Evolutionary conservation across 257 asterid species (phyloP), one percentile per base, ranked within the genome.

Genomic region (Rauvolfia tetraphylla): DNA sequence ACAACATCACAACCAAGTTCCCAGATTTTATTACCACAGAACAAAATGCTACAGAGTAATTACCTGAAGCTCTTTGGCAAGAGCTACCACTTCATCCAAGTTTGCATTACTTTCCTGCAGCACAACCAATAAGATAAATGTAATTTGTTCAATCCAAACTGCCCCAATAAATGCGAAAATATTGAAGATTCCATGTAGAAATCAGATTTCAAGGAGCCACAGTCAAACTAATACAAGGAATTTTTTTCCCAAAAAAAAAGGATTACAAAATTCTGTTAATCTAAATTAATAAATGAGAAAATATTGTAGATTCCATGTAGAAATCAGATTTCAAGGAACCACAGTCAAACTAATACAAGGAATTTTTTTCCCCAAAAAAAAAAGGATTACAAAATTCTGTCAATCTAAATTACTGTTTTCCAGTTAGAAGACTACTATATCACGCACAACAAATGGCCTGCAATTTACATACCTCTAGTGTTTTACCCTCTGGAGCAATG

Each of bases 51-150:
- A 5, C 31, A 9, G 49, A 67, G 3, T 38, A 33, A 59, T 85
- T 82, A 95, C 99, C 99, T 95, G 98, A 83, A 95, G 99, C 78
- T 89, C 92, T 80, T 91, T 95, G 65, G 98, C 99, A 68, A 95
- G 97, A 74, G 93, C 97, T 18, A 95, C 95, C 80, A 95, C 89
- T 87, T 88, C 98, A 80, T 95, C 99, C 93, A 95, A 86, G 81
- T 95, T 91, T 25, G 98, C 95, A 82, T 95, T 95, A 63, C 90
- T 76, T 88, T 93, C 99, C 99, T 95, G 79, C 63, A 75, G 68
- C 44, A 65, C 22, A 69, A 67, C 42, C 38, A 72, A 72, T 11
- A 8, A 53, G n/a, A 9, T 15, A 7, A n/a, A 54, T 53, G 12
- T 29, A 31, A 10, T 38, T 5, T n/a, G 3, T 1, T 25, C 18